Conservation (phyloP, 352 stramenopile genomes). For the Pythium sp. region DNA sequence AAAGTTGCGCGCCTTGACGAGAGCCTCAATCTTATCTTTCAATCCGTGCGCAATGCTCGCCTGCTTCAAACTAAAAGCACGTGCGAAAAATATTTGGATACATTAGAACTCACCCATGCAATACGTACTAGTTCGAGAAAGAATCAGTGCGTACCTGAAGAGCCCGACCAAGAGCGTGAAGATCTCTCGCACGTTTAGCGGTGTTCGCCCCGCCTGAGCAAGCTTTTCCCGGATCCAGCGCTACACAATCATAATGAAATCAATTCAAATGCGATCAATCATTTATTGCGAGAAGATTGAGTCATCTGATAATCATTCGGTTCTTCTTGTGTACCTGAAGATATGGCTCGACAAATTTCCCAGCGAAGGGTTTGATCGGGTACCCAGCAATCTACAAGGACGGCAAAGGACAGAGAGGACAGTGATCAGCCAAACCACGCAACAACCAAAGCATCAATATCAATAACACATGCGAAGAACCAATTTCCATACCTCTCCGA, state of each 20-base stretch:
- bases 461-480: neutral
- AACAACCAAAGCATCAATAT: neutral
- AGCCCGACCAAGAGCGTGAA: conserved; percentile 79
- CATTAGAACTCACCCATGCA: neutral
- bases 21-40: conserved; percentile 42
- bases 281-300: neutral
- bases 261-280: neutral
- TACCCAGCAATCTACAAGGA: conserved; percentile 60
- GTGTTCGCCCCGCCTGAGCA: conserved; percentile 30
- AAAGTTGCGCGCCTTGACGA: conserved; percentile 65
- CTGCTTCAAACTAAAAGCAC: conserved; percentile 45
- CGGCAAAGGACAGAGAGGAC: neutral
- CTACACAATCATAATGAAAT: conserved; percentile 17
- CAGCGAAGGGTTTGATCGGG: conserved; percentile 78
- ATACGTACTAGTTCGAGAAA: neutral
- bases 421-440: neutral
- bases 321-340: conserved; percentile 34
- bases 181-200: conserved; percentile 64
- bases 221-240: conserved; percentile 82
- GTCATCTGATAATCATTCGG: neutral
- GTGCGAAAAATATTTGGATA: neutral
- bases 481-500: conserved; percentile 38
- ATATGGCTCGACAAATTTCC: conserved; percentile 71
- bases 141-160: conserved; percentile 45
- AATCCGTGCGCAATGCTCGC: conserved; percentile 59